Base-by-base conservation (phyloP, 306 rosid species). In the Quercus berberidifolia region DNA sequence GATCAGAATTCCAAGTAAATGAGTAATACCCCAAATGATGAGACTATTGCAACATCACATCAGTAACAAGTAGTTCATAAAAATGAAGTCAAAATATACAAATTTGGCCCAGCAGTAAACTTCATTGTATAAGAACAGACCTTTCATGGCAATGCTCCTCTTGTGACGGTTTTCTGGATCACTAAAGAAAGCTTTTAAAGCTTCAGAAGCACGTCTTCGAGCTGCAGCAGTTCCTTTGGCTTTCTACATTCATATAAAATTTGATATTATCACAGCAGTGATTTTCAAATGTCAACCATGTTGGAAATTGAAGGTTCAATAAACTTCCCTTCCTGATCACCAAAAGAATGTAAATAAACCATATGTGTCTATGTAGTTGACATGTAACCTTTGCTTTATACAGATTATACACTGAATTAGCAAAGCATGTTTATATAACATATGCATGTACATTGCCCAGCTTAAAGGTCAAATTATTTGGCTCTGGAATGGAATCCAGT, bases 101-200 rank as follows among this genome's bases (percentile, higher is more conserved):
- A 19, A 64, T 64, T 30, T 18, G 15, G 14, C 13, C 25, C 62
- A 12, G 77, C 59, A 74, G 76, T 68, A 65, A 62, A 79, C 75
- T 67, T 14, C 10, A 68, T 18, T 67, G 74, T 30, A 62, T 17
- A 33, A 77, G 69, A 63, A 71, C 59, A 35, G 51, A 92, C 99
- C 97, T 82, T 90, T 88, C 99, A 94, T 94, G 60, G 97, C 63
- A 70, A 87, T 83, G 94, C 97, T 94, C 88, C 99, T 88, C 83
- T 82, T 92, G 81, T 57, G 86, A 38, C 97, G 94, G 78, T 94
- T 94, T 90, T 87, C 89, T 70, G 99, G 99, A 83, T 94, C 89
- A 78, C 97, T 90, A 76, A 94, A 94, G 92, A 76, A 94, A 46
- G 84, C 88, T 85, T 91, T 92, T 89, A 91, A 86, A 56, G 90